A percentile compares a stretch with the other conserved stretches of the same genome.
phyloP scores from a whole-genome alignment of 2,329 filamentous ascomycete species.

The Clarireedia sp. region DNA sequence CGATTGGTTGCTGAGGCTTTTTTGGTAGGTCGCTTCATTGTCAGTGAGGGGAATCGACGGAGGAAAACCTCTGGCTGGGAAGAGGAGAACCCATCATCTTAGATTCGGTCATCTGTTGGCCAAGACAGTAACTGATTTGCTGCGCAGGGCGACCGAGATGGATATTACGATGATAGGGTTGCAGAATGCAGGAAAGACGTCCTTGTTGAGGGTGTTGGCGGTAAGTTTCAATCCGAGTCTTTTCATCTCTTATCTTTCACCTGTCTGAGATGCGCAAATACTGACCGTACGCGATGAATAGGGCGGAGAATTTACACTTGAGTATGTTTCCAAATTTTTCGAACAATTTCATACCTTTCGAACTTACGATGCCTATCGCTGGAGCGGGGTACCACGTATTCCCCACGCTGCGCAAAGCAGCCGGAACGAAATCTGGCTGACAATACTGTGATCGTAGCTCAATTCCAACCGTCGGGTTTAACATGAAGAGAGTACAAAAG shows the following conservation, averaged over 20 bases:
- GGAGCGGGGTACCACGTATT: conserved; percentile 10
- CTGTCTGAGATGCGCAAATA: conserved; percentile 10
- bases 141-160: conserved; percentile 89
- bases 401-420: conserved; percentile 7
- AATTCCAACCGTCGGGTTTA: conserved; percentile 97
- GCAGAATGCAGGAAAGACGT: conserved; percentile 98
- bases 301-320: conserved; percentile 97
- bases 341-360: background rate
- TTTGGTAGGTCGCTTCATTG: conserved; percentile 63
- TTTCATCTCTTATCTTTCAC: conserved; percentile 3
- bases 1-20: conserved; percentile 95
- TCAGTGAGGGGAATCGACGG: background rate
- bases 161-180: conserved; percentile 98
- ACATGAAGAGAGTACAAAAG: conserved; percentile 96
- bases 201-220: conserved; percentile 83
- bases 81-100: background rate
- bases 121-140: background rate
- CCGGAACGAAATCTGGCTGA: conserved; percentile 10
- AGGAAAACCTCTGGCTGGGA: background rate
- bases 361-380: background rate
- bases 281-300: conserved; percentile 39
- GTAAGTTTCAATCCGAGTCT: conserved; percentile 50
- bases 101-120: background rate
- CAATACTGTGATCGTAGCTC: conserved; percentile 51
- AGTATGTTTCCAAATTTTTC: conserved; percentile 56